Evolutionary conservation across 257 asterid genomes (phyloP).

Genomic region (Fraxinus excelsior): DNA sequence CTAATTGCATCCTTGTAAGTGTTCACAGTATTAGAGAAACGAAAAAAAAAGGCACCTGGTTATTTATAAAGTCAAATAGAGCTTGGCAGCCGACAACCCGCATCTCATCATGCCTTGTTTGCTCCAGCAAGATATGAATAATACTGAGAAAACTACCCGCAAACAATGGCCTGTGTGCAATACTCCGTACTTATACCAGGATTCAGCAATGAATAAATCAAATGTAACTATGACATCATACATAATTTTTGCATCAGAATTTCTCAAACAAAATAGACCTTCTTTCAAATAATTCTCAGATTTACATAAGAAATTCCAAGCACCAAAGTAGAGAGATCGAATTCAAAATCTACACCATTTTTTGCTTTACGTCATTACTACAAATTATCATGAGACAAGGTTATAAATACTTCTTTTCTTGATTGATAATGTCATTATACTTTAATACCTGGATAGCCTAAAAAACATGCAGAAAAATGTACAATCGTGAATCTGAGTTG

Average conservation of each 20-base stretch:
- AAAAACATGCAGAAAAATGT: neutral
- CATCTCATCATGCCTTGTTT: slow-evolving; percentile 63
- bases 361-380: slow-evolving; percentile 18
- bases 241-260: slow-evolving; percentile 7
- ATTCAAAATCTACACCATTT: neutral
- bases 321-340: slow-evolving; percentile 15
- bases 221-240: neutral
- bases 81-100: slow-evolving; percentile 63
- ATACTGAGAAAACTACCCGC: slow-evolving; percentile 76
- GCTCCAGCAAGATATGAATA: slow-evolving; percentile 63
- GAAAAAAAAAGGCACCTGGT: slow-evolving; percentile 48
- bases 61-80: slow-evolving; percentile 70
- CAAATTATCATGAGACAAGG: neutral
- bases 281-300: neutral
- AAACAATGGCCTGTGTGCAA: slow-evolving; percentile 64
- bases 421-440: slow-evolving; percentile 2
- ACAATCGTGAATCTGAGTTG: slow-evolving; percentile 4
- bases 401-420: neutral
- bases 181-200: slow-evolving; percentile 26
- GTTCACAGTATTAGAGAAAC: slow-evolving; percentile 12
- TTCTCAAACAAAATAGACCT: slow-evolving; percentile 8
- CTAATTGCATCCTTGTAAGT: slow-evolving; percentile 19
- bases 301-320: neutral
- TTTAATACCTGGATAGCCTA: neutral
- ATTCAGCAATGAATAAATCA: slow-evolving; percentile 12